Evolutionary conservation across 441 rosid species (phyloP).

Genomic region (Viola pubescens): DNA sequence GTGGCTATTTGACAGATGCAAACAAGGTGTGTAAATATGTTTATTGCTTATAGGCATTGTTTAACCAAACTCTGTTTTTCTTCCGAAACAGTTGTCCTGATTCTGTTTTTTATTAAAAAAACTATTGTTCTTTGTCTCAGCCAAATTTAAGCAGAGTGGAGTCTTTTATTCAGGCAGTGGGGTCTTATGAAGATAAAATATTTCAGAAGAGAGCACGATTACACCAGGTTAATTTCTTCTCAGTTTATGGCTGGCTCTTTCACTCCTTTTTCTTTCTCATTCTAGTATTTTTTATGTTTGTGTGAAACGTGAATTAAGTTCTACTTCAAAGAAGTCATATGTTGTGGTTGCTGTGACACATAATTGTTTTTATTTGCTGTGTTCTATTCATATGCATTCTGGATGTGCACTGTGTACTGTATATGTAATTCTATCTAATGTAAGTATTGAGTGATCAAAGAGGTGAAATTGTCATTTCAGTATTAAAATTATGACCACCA

Average conservation of each 20-base stretch:
- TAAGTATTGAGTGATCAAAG: no score
- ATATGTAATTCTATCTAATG: no score
- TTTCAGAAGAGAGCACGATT: constrained; percentile 76
- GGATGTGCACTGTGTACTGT: no score
- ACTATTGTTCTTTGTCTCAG: constrained; percentile 33
- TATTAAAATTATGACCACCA: no score
- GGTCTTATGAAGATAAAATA: constrained; percentile 73
- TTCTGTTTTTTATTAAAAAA: background rate
- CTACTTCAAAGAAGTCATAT: no score
- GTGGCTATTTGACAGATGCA: constrained; percentile 65
- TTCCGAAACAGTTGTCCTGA: constrained; percentile 15
- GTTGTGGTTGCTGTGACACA: no score
- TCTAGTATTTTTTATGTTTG: background rate
- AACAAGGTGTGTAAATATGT: constrained; percentile 49
- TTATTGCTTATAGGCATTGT: constrained; percentile 3
- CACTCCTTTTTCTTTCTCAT: no score
- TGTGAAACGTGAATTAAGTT: no score
- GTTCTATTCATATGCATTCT: no score
- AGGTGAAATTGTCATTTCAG: no score
- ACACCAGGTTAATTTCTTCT: constrained; percentile 48
- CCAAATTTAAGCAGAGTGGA: constrained; percentile 68
- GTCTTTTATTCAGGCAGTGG: constrained; percentile 85
- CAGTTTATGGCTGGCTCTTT: background rate
- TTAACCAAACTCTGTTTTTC: constrained; percentile 8
- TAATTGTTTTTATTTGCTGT: no score